Evolutionary conservation across 495 filamentous ascomycete species (phyloP), one percentile per base, ranked within the genome.

Genomic region (Aspergillus homomorphus): DNA sequence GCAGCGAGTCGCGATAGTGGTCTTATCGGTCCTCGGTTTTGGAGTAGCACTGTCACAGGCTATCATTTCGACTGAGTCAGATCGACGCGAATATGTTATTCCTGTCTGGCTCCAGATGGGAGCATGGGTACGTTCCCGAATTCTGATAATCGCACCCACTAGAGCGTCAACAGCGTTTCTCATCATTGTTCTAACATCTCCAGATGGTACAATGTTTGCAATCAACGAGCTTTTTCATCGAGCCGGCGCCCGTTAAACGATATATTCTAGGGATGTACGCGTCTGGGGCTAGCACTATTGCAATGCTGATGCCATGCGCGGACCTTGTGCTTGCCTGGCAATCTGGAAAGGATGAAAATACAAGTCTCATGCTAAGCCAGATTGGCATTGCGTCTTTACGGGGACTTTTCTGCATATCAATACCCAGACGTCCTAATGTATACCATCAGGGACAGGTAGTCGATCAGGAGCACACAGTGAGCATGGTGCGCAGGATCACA

Each of bases 341-440:
- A 4, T 54, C 55, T 4, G 58, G 62, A 6, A 44, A 56, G 20
- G 4, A 3, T 12, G 19, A 68, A 0, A 28, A 54, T 8, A 51
- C 57, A 1, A 60, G 48, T 3, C 51, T 78, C 4, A 26, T 69
- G 6, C 20, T 59, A n/a, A 61, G 53, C 0, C 68, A 73, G 18
- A 44, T 66, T 18, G 61, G 58, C 14, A 63, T 66, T 28, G 72
- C 67, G 1, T 24, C 66, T 8, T 50, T 74, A 1, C 75, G 68
- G 5, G 74, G 64, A 22, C 6, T 74, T 1, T 62, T 62, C 46
- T 75, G 60, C 53, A 48, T 73, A 5, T 60, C 75, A 18, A 66
- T 92, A 14, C 89, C 88, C 9, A 81, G 90, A 41, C 78, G 89
- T 18, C 89, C 90, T 9, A 77, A 85, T 50, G 83, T 94, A 44